phyloP scores from a whole-genome alignment of 805 yeast species.

The Tetrapisispora arboricola region DNA sequence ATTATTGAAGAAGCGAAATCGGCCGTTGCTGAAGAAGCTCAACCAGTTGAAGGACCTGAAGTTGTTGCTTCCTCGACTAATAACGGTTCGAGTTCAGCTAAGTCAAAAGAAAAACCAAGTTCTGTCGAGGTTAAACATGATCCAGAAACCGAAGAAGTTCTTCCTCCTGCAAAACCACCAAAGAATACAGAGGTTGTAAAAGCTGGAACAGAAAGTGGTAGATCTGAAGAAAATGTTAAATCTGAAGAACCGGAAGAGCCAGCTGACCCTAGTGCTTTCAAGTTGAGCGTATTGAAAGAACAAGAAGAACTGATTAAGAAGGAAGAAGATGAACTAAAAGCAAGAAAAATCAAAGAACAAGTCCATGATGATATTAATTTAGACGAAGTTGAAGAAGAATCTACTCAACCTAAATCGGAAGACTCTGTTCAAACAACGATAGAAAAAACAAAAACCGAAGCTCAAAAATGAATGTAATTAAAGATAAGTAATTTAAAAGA shows the following conservation, averaged over 20 bases:
- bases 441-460: neutral
- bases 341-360: constrained; percentile 16
- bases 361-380: constrained; percentile 30
- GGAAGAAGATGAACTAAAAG: constrained; percentile 72
- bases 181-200: neutral
- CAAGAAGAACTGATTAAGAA: constrained; percentile 77
- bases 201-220: constrained; percentile 2
- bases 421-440: neutral
- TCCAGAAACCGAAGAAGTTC: too few relatives aligned
- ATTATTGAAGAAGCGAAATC: neutral
- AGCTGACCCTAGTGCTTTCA: constrained; percentile 43
- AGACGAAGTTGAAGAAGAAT: constrained; percentile 25
- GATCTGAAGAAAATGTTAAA: constrained; percentile 5
- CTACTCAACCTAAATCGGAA: neutral
- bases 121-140: too few relatives aligned
- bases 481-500: neutral
- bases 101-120: too few relatives aligned
- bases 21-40: too few relatives aligned
- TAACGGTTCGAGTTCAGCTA: too few relatives aligned
- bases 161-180: too few relatives aligned
- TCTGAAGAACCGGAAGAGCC: constrained; percentile 3
- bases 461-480: neutral
- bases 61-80: too few relatives aligned
- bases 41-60: too few relatives aligned
- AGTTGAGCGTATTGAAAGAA: constrained; percentile 63